Conservation (phyloP, 2,329 filamentous ascomycete species). For the Neonectria magnoliae region DNA sequence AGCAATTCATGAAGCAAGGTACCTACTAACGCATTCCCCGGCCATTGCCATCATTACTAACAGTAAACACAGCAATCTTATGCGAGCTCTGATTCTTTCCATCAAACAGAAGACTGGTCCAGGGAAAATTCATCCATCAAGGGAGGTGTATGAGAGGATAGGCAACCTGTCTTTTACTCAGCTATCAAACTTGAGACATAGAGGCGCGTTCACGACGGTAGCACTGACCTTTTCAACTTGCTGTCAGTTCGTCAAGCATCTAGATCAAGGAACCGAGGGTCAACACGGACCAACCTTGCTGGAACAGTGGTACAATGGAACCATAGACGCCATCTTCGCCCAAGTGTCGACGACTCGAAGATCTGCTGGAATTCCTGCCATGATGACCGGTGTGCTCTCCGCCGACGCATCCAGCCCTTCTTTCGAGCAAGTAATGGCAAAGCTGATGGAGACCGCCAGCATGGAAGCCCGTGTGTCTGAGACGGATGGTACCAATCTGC, state of each 20-base stretch:
- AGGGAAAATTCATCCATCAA: slow-evolving; percentile 58
- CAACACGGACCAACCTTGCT: slow-evolving; percentile 59
- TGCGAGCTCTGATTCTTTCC: slow-evolving; percentile 70
- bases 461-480: slow-evolving; percentile 63
- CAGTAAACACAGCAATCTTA: slow-evolving; percentile 68
- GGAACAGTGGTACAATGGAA: slow-evolving; percentile 76
- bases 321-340: slow-evolving; percentile 75
- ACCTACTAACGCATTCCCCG: slow-evolving; percentile 32
- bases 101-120: slow-evolving; percentile 57
- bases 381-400: slow-evolving; percentile 83
- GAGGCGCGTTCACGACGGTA: slow-evolving; percentile 93
- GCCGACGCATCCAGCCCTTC: slow-evolving; percentile 69
- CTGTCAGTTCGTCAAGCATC: slow-evolving; percentile 71
- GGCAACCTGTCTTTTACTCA: slow-evolving; percentile 84
- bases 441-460: slow-evolving; percentile 68
- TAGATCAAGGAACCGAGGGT: slow-evolving; percentile 44
- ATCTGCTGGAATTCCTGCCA: slow-evolving; percentile 89
- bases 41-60: not conserved
- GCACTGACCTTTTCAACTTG: slow-evolving; percentile 86
- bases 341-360: slow-evolving; percentile 86
- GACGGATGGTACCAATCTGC: slow-evolving; percentile 73
- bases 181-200: slow-evolving; percentile 83
- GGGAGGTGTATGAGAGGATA: slow-evolving; percentile 69
- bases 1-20: slow-evolving; percentile 94
- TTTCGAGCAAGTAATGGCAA: slow-evolving; percentile 71